phyloP scores from a whole-genome alignment of 164 flowering plant genomes.

The Vitis cinerea region DNA sequence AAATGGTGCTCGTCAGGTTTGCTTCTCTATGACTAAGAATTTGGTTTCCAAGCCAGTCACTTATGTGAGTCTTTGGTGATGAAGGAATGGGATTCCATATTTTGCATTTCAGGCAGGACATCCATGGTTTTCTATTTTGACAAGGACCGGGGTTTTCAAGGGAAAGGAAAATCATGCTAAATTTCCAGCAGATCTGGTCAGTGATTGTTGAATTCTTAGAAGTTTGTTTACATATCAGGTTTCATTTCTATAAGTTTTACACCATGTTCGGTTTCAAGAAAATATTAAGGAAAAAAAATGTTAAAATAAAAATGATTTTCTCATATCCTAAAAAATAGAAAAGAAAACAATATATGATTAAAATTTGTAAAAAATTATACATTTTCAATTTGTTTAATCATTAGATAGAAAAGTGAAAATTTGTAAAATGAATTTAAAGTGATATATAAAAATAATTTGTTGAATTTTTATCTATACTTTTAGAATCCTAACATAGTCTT shows the following conservation, averaged over 20 bases:
- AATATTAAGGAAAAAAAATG: too few species aligned
- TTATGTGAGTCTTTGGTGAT: too few species aligned
- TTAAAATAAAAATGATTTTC: too few species aligned
- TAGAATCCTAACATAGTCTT: too few species aligned
- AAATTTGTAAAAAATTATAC: constrained; percentile 31
- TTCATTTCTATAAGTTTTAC: constrained; percentile 31
- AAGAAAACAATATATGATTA: constrained; percentile 24
- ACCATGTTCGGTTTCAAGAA: too few species aligned
- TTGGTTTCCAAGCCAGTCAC: background rate
- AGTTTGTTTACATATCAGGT: constrained; percentile 50
- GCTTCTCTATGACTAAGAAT: background rate
- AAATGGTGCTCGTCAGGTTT: constrained; percentile 68
- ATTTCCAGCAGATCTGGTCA: constrained; percentile 53
- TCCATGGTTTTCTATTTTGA: constrained; percentile 93
- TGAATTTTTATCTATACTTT: too few species aligned
- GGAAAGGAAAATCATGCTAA: constrained; percentile 57
- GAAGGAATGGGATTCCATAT: background rate
- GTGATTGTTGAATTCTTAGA: constrained; percentile 36
- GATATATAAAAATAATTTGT: too few species aligned
- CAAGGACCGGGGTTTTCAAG: constrained; percentile 86
- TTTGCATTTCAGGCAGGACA: constrained; percentile 62
- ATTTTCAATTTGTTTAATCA: constrained; percentile 15
- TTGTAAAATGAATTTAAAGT: too few species aligned
- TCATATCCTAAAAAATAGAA: too few species aligned
- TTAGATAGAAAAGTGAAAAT: constrained; percentile 43